Percentiles rank a stretch among this genome's conserved stretches.
These are phyloP conservation scores for Debaryomyces prosopidis DNA, from an alignment of 805 yeast genomes.

Conservation along the genomic window DNA sequence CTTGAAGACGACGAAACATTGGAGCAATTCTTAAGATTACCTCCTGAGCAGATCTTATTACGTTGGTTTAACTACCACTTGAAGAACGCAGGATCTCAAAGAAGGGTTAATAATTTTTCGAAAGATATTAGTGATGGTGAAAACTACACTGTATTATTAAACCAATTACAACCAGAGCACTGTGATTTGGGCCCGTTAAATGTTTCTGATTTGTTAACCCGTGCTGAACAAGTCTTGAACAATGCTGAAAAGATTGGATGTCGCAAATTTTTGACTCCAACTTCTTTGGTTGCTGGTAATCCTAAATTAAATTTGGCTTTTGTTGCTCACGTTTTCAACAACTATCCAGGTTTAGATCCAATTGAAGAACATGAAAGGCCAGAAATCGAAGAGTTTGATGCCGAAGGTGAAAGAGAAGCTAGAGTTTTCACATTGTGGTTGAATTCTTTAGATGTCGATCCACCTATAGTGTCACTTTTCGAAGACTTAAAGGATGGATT, in stretches of 20 bases:
- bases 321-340: constrained; percentile 95
- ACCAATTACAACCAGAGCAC: constrained; percentile 80
- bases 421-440: constrained; percentile 97
- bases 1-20: constrained; percentile 95
- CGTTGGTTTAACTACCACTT: constrained; percentile 98
- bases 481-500: constrained; percentile 95
- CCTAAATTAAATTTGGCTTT: constrained; percentile 96
- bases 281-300: constrained; percentile 90
- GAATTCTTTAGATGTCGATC: constrained; percentile 93
- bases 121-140: constrained; percentile 93
- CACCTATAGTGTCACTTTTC: constrained; percentile 86
- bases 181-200: constrained; percentile 86
- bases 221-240: constrained; percentile 84
- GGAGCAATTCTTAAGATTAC: constrained; percentile 92
- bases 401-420: constrained; percentile 99
- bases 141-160: constrained; percentile 83
- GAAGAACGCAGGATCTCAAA: constrained; percentile 85
- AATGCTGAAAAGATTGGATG: constrained; percentile 92
- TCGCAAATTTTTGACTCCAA: constrained; percentile 93
- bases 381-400: constrained; percentile 97
- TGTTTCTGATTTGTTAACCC: constrained; percentile 65
- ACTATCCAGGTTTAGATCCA: constrained; percentile 95
- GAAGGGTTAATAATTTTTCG: constrained; percentile 84
- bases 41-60: constrained; percentile 94
- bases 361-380: constrained; percentile 87